phyloP scores from a whole-genome alignment of 1,139 yeast genomes.

The Yueomyces sp. region DNA sequence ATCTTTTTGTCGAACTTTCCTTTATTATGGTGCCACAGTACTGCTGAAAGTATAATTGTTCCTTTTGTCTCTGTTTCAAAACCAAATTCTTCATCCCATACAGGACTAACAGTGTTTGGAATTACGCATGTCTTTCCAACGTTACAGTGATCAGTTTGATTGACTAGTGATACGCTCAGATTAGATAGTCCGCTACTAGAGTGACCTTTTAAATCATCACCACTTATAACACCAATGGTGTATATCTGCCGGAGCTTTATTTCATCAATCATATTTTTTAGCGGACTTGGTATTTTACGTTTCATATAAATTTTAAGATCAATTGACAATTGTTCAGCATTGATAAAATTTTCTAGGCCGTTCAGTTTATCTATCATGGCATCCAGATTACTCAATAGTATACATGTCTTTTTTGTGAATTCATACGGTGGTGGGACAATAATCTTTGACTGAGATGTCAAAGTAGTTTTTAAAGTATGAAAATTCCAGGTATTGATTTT shows the following conservation, averaged over 20 bases:
- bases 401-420: slow-evolving; percentile 54
- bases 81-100: slow-evolving; percentile 86
- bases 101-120: slow-evolving; percentile 53
- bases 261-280: slow-evolving; percentile 12
- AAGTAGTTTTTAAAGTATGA: slow-evolving; percentile 35
- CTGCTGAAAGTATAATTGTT: slow-evolving; percentile 35
- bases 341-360: slow-evolving; percentile 46
- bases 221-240: slow-evolving; percentile 53
- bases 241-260: slow-evolving; percentile 37
- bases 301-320: slow-evolving; percentile 4
- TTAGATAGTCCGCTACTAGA: slow-evolving; percentile 43
- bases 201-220: slow-evolving; percentile 52
- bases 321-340: slow-evolving; percentile 47
- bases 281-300: slow-evolving; percentile 20
- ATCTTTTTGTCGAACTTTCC: slow-evolving; percentile 25
- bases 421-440: slow-evolving; percentile 45
- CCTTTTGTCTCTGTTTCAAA: slow-evolving; percentile 29
- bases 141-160: slow-evolving; percentile 42
- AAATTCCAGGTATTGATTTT: not conserved
- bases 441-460: slow-evolving; percentile 25
- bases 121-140: slow-evolving; percentile 65
- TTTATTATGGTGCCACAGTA: slow-evolving; percentile 62
- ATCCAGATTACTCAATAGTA: slow-evolving; percentile 62
- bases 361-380: slow-evolving; percentile 47
- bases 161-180: slow-evolving; percentile 59